These are phyloP conservation scores for Colletotrichum tamarilloi DNA, from an alignment of 2,329 filamentous ascomycete genomes.

Conservation along the genomic window DNA sequence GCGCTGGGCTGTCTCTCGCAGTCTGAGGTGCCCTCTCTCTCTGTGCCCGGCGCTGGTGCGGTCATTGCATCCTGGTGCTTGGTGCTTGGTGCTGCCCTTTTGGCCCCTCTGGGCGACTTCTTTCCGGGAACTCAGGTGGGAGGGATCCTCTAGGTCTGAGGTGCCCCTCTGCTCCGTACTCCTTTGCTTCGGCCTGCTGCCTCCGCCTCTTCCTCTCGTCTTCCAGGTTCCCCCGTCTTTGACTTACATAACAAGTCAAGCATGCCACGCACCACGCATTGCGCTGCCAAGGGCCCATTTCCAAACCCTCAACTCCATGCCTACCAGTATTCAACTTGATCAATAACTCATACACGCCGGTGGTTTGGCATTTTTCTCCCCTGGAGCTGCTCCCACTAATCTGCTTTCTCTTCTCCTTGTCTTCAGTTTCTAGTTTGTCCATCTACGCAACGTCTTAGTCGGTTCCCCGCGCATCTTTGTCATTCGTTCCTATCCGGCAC, in stretches of 20 bases:
- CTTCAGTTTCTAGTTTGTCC: slow-evolving; percentile 12
- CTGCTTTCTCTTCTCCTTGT: slow-evolving; percentile 8
- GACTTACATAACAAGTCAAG: slow-evolving; percentile 37
- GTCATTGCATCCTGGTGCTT: not conserved
- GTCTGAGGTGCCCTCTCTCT: not conserved
- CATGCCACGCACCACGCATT: slow-evolving; percentile 36
- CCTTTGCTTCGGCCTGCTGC: not conserved
- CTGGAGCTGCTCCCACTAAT: slow-evolving; percentile 8
- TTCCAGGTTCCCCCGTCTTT: slow-evolving; percentile 32
- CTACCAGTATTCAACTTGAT: slow-evolving; percentile 30
- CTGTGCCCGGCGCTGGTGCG: not conserved
- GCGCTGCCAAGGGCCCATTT: slow-evolving; percentile 28
- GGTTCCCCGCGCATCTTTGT: not conserved
- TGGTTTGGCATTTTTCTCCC: not conserved
- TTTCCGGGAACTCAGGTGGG: not conserved
- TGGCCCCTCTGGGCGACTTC: not conserved
- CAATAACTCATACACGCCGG: slow-evolving; percentile 28
- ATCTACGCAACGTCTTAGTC: not conserved
- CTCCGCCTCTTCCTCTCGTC: slow-evolving; percentile 27
- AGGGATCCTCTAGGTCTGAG: no score
- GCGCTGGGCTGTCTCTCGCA: not conserved
- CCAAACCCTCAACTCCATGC: slow-evolving; percentile 33
- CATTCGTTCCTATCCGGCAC: slow-evolving; percentile 8
- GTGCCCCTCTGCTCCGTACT: slow-evolving; percentile 5
- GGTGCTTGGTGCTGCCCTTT: not conserved